Conservation (phyloP, 495 filamentous ascomycete genomes). For the Penicillium robsamsonii region DNA sequence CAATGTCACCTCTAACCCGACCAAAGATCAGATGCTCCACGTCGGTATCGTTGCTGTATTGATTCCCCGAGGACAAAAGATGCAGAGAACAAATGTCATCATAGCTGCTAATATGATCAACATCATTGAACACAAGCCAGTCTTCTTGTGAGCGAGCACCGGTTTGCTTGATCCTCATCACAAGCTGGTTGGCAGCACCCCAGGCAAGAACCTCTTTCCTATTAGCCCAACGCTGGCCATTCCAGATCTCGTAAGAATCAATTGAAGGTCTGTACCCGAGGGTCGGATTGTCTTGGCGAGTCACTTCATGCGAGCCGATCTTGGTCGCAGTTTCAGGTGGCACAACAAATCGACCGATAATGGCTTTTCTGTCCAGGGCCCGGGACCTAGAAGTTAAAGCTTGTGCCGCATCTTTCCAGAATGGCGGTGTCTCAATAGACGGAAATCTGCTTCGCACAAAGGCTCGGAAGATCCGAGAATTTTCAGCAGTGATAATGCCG, state of each 20-base stretch:
- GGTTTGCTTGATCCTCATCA: slow-evolving; percentile 43
- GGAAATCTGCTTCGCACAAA: slow-evolving; percentile 58
- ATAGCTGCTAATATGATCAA: slow-evolving; percentile 51
- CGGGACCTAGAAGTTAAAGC: slow-evolving; percentile 57
- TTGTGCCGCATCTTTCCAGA: slow-evolving; percentile 53
- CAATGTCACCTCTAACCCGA: slow-evolving; percentile 39
- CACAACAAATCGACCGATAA: slow-evolving; percentile 54
- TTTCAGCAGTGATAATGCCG: slow-evolving; percentile 50
- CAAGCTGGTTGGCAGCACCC: slow-evolving; percentile 59
- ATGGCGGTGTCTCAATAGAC: slow-evolving; percentile 36
- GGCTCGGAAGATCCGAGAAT: slow-evolving; percentile 50
- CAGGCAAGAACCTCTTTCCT: slow-evolving; percentile 58
- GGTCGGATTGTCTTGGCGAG: slow-evolving; percentile 51
- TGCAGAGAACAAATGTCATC: slow-evolving; percentile 63
- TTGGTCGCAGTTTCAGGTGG: slow-evolving; percentile 35
- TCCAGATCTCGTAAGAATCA: slow-evolving; percentile 59
- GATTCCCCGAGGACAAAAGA: slow-evolving; percentile 40
- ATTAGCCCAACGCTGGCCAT: slow-evolving; percentile 49
- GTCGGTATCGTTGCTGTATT: slow-evolving; percentile 31
- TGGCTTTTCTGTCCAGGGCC: slow-evolving; percentile 58
- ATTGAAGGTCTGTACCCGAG: slow-evolving; percentile 63
- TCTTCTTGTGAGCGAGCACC: slow-evolving; percentile 21
- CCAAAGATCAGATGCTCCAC: slow-evolving; percentile 42
- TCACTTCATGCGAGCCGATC: slow-evolving; percentile 29
- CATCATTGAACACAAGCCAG: slow-evolving; percentile 55